Evolutionary conservation across 2,329 filamentous ascomycete genomes (phyloP), one percentile per base, ranked within the genome.

Genomic region (Fusarium cicatricum): DNA sequence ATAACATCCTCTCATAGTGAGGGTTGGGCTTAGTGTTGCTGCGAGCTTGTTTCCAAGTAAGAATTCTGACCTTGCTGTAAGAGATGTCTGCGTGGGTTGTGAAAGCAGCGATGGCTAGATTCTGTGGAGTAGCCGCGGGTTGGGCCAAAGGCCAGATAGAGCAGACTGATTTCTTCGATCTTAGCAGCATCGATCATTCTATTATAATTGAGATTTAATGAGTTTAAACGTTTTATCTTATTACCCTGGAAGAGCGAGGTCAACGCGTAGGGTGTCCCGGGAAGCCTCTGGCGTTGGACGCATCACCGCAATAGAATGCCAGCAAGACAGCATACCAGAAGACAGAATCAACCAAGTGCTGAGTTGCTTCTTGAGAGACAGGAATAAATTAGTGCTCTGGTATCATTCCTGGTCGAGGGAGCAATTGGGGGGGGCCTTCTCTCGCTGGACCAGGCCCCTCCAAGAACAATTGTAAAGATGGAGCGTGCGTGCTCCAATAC

Each of bases 321-420:
- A 73, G 61, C 63, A 75, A 74, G 3, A 75, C 55, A 10, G 71
- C 31, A 21, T 75, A 71, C 58, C 73, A 77, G 4, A 72, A 57
- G 7, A 73, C 45, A 44, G 72, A 74, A 26, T 77, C 77, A 34
- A 78, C 33, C 72, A 65, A 3, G 64, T 62, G 64, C 78, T 79
- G 12, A 73, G 55, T 40, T 74, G 66, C 19, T 73, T 75, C 26
- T 76, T 68, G 2, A 77, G 63, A 0, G 76, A 77, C 21, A 74
- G 53, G 40, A 72, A 77, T 15, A 79, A 64, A 3, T 58, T 74
- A 4, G 65, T 56, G 28, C 68, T 71, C 4, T 71, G 70, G 43
- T 79, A 75, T 55, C 80, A 79, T 48, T 78, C 72, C 78, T 78
- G 80, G 52, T 81, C 78, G 14, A 80, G 70, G 2, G 71, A 77